Evolutionary conservation across 257 asterid genomes (phyloP).

Genomic region (Capsicum rhomboideum): DNA sequence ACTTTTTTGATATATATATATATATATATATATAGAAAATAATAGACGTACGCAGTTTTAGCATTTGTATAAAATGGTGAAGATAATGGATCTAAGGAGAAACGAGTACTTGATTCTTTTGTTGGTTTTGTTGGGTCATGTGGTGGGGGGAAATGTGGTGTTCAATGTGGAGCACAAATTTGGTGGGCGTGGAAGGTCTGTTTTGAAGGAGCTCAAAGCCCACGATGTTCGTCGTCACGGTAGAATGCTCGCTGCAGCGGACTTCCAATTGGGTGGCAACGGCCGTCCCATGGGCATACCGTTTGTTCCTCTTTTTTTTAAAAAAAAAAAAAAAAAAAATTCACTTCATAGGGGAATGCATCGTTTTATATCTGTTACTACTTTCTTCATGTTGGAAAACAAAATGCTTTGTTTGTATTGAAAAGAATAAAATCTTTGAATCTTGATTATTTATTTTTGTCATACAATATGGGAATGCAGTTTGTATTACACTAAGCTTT

Average conservation of each 20-base stretch:
- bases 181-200: slow-evolving; percentile 35
- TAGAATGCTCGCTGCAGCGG: slow-evolving; percentile 37
- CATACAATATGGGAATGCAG: slow-evolving; percentile 18
- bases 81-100: not conserved
- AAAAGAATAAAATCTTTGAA: not conserved
- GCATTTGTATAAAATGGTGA: not conserved
- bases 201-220: slow-evolving; percentile 26
- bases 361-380: no score
- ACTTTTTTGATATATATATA: no score
- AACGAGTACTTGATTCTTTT: not conserved
- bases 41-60: not conserved
- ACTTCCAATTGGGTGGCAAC: slow-evolving; percentile 47
- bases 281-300: slow-evolving; percentile 39
- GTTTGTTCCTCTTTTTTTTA: slow-evolving; percentile 21
- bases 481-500: slow-evolving; percentile 46
- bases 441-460: not conserved
- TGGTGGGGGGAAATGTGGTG: slow-evolving; percentile 35
- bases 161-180: slow-evolving; percentile 48
- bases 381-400: no score
- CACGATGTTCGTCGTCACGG: slow-evolving; percentile 60
- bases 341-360: not conserved
- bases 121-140: not conserved
- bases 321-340: no score
- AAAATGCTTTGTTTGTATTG: not conserved
- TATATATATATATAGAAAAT: not conserved